These are phyloP conservation scores for Clonostachys chloroleuca DNA, from an alignment of 2,329 filamentous ascomycete genomes.

Conservation along the genomic window DNA sequence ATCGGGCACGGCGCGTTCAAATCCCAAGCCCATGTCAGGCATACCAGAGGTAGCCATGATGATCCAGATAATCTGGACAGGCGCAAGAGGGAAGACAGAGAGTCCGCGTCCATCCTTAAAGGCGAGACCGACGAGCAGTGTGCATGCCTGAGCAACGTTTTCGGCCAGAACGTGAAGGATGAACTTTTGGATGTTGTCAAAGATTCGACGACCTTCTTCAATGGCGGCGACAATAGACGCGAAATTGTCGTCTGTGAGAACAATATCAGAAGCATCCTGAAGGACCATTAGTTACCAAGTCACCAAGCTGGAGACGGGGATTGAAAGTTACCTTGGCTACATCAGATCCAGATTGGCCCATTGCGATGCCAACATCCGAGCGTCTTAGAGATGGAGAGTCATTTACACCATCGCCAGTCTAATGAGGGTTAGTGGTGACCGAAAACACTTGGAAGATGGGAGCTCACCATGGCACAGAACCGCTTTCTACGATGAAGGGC, in stretches of 20 bases:
- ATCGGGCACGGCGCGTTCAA: constrained; percentile 65
- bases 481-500: constrained; percentile 61
- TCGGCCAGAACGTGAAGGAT: constrained; percentile 65
- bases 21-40: constrained; percentile 73
- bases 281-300: background rate
- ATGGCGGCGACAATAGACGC: constrained; percentile 68
- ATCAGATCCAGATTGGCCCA: constrained; percentile 58
- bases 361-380: constrained; percentile 68
- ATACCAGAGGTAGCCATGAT: constrained; percentile 75
- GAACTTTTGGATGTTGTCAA: constrained; percentile 75
- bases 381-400: constrained; percentile 67
- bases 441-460: background rate
- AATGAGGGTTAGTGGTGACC: constrained; percentile 6
- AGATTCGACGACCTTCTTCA: constrained; percentile 67
- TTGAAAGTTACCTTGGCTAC: constrained; percentile 44
- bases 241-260: constrained; percentile 71
- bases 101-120: constrained; percentile 63
- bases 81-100: constrained; percentile 69
- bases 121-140: constrained; percentile 64
- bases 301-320: background rate
- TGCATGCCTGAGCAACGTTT: constrained; percentile 68
- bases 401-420: constrained; percentile 69
- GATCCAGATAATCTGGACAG: constrained; percentile 77
- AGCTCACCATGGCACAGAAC: constrained; percentile 59
- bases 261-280: constrained; percentile 55